phyloP scores from a whole-genome alignment of 139 green algal genomes.

The Marvania coccoides region DNA sequence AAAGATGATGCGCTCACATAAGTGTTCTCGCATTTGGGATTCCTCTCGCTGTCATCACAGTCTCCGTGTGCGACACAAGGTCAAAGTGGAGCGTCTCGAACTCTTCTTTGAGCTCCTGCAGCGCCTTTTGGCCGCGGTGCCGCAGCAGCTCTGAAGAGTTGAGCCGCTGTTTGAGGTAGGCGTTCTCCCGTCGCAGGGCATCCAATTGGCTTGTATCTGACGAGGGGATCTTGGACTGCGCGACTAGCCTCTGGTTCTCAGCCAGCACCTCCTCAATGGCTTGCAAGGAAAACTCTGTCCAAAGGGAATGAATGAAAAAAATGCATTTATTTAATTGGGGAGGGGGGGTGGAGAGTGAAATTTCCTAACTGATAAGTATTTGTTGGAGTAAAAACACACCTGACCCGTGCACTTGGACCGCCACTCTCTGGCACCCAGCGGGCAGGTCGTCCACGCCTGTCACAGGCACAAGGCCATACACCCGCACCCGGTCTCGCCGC shows the following conservation, averaged over 20 bases:
- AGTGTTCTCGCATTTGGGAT: not conserved
- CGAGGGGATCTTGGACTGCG: not conserved
- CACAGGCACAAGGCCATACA: constrained; percentile 9
- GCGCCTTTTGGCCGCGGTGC: not conserved
- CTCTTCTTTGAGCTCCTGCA: constrained; percentile 15
- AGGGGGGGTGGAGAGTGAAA: too few species aligned
- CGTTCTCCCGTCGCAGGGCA: not conserved
- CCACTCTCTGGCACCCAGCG: not conserved
- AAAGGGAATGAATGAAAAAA: not conserved
- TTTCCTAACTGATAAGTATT: too few species aligned
- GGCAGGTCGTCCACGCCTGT: not conserved
- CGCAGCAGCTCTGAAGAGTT: constrained; percentile 17
- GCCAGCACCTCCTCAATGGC: constrained; percentile 20
- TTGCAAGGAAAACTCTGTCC: constrained; percentile 17
- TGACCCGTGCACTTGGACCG: constrained; percentile 5
- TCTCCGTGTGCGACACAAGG: not conserved
- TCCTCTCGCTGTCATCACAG: not conserved
- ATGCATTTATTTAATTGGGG: too few species aligned
- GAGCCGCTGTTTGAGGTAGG: constrained; percentile 1
- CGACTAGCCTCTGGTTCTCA: constrained; percentile 7
- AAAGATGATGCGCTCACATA: not conserved
- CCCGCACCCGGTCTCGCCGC: constrained; percentile 1
- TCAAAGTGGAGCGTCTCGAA: not conserved
- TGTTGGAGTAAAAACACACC: constrained; percentile 1
- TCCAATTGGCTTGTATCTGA: not conserved